Conservation (phyloP, 192 early-diverging fungal genomes). For the Diversispora epigaea region DNA sequence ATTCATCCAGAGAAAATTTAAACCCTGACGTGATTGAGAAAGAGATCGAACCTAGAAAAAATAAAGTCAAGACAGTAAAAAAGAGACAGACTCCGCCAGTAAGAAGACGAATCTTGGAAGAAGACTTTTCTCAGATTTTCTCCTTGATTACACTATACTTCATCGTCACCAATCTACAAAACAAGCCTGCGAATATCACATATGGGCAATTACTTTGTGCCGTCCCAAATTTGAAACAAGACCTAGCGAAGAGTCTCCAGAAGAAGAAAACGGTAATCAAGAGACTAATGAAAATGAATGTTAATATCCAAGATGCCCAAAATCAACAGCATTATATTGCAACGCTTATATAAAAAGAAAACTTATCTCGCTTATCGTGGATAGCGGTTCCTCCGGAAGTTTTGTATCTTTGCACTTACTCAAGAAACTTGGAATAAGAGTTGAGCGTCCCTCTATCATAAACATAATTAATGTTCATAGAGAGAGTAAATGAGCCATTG, state of each 20-base stretch:
- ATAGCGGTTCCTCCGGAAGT: background rate
- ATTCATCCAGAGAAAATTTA: too few species aligned
- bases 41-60: too few species aligned
- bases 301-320: background rate
- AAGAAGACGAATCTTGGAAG: too few species aligned
- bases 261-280: background rate
- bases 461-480: background rate
- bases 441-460: background rate
- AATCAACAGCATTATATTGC: background rate
- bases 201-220: background rate
- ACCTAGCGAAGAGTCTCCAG: background rate
- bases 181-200: background rate
- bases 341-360: background rate
- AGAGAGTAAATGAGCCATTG: background rate
- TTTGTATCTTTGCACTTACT: background rate
- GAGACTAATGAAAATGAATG: background rate
- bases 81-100: too few species aligned
- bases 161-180: too few species aligned
- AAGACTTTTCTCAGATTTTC: too few species aligned
- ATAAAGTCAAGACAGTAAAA: too few species aligned
- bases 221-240: background rate
- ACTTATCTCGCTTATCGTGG: background rate
- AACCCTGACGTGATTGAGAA: too few species aligned
- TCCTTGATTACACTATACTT: too few species aligned
- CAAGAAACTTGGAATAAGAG: background rate